Conservation (phyloP, 352 stramenopile genomes). For the Phytophthora meadii region DNA sequence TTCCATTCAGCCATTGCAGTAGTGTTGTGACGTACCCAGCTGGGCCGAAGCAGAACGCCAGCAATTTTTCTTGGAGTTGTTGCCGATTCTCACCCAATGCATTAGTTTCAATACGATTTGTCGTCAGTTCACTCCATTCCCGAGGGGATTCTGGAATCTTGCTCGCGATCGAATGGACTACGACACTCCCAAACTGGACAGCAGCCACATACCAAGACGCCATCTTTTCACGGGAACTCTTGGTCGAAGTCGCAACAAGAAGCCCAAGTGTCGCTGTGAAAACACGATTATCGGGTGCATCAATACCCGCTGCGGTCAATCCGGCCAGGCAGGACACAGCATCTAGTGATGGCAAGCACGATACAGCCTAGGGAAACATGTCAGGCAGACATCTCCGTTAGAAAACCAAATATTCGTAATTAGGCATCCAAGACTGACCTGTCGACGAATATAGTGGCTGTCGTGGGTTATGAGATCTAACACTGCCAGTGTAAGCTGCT, state of each 20-base stretch:
- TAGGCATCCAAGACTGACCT: constrained; percentile 19
- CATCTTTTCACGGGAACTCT: constrained; percentile 27
- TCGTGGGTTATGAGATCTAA: constrained; percentile 25
- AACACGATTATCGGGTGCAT: constrained; percentile 1
- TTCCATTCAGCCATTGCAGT: background rate
- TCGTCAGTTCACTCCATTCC: constrained; percentile 16
- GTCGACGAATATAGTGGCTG: constrained; percentile 12
- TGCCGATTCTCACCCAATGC: constrained; percentile 4
- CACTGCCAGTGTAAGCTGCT: constrained; percentile 32
- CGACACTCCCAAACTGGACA: constrained; percentile 29
- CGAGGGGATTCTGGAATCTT: constrained; percentile 10
- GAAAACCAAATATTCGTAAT: background rate
- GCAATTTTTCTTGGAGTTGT: constrained; percentile 34
- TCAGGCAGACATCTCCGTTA: background rate
- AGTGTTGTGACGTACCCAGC: constrained; percentile 35
- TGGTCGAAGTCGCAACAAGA: constrained; percentile 28
- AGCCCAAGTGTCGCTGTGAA: constrained; percentile 28
- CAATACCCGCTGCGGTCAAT: constrained; percentile 14
- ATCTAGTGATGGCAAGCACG: constrained; percentile 40
- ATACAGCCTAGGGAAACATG: constrained; percentile 29
- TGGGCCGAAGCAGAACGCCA: constrained; percentile 37
- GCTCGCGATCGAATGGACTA: background rate
- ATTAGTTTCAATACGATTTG: constrained; percentile 1
- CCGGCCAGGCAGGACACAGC: constrained; percentile 18
- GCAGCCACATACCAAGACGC: constrained; percentile 40